These are phyloP conservation scores for Rhododendron williamsianum DNA, from an alignment of 148 eudicot species.

Conservation along the genomic window DNA sequence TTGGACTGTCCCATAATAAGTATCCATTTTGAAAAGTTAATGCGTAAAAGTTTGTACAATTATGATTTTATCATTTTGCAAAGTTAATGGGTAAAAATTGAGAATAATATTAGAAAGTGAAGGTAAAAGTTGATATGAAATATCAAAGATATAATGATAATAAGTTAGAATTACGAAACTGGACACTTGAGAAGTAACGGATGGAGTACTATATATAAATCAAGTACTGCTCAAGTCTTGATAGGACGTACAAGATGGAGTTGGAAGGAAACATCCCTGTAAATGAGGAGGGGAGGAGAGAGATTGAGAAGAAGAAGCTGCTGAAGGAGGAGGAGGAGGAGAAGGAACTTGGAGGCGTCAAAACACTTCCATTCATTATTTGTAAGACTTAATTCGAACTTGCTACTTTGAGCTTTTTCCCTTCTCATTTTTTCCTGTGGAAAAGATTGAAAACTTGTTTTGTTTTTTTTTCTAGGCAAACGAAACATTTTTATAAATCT, in stretches of 20 bases:
- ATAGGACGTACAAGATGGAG: background rate
- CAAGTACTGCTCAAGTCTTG: background rate
- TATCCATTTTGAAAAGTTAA: too few relatives aligned
- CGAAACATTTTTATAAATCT: too few relatives aligned
- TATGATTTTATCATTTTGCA: too few relatives aligned
- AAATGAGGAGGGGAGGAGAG: slow-evolving; percentile 18
- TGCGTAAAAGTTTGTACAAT: too few relatives aligned
- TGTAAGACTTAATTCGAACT: slow-evolving; percentile 30
- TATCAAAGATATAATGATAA: too few relatives aligned
- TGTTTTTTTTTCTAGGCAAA: too few relatives aligned
- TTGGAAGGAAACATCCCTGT: background rate
- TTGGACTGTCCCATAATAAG: too few relatives aligned
- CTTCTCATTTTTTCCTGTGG: background rate
- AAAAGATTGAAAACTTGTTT: background rate
- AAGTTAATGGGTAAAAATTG: too few relatives aligned
- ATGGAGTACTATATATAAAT: background rate
- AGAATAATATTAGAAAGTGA: too few relatives aligned
- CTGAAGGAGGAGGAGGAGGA: background rate
- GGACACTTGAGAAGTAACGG: too few relatives aligned
- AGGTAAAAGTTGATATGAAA: too few relatives aligned
- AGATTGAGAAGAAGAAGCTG: slow-evolving; percentile 8
- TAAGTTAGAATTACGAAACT: too few relatives aligned
- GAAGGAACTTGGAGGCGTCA: slow-evolving; percentile 54
- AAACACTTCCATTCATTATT: slow-evolving; percentile 80
- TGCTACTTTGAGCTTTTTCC: background rate